Evolutionary conservation across 352 stramenopile species (phyloP), one percentile per base, ranked within the genome.

Genomic region (Phytophthora aleatoria): DNA sequence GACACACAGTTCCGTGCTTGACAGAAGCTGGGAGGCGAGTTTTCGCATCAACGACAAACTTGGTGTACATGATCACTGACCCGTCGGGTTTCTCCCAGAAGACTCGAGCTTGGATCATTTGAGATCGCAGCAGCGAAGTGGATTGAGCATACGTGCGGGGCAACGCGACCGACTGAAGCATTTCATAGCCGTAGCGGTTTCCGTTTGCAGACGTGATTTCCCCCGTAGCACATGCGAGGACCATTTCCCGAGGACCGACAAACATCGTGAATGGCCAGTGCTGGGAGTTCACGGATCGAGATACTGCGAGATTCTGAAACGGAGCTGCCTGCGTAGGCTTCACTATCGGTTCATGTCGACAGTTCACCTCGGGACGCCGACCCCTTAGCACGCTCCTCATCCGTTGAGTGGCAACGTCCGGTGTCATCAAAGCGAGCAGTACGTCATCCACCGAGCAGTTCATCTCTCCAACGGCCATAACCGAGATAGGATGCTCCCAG

Each of bases 201-300:
- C 62, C 62, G 2, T 39, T 61, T 26, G 33, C 16, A 26, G 48
- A 61, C 7, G 30, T 39, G 26, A 65, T 48, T 42, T 66, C 50
- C 5, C 62, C 62, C 9, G 56, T 54, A 5, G 62, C 48, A 30
- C 45, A 53, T 0, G 56, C 49, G 15, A 70, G 56, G 6, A 70
- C 49, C 55, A 66, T 56, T 30, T 70, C 62, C 8, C 49, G 42
- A 48, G 62, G 62, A 42, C 62, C 43, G 12, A 57, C 28, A 30
- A 70, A 65, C 47, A 70, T 61, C 1, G 49, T 60, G 39, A 70
- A 61, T 5, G 62, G 56, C 56, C 62, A 70, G 15, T 61, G 42
- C 15, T 61, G 55, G 1, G 56, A 45, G 20, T 57, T 66, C 16
- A 70, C 50, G 12, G 50, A 70, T 3, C 62, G 55, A 41, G 56